These are phyloP conservation scores for Backusella tarrabulga DNA, from an alignment of 192 early-diverging fungal genomes.

Conservation along the genomic window DNA sequence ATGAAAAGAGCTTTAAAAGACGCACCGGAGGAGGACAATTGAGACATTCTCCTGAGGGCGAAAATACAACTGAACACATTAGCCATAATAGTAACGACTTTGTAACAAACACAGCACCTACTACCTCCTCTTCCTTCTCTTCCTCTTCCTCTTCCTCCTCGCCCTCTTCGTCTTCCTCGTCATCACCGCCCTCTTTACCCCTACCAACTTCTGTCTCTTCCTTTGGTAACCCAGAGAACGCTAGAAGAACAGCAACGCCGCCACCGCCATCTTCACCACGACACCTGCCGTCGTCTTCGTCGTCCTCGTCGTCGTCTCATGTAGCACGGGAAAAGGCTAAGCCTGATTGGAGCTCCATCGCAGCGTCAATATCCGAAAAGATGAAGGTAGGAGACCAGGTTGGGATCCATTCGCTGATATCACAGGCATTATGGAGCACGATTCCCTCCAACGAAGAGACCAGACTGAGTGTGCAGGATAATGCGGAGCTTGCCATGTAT, in stretches of 20 bases:
- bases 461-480: not conserved
- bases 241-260: not conserved
- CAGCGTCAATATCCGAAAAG: slow-evolving; percentile 32
- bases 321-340: not conserved
- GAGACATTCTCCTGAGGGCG: not conserved
- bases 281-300: not conserved
- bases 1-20: not conserved
- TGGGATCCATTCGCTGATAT: slow-evolving; percentile 20
- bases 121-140: not conserved
- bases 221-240: not conserved
- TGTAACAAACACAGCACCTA: not conserved
- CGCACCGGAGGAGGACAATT: not conserved
- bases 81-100: not conserved
- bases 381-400: slow-evolving; percentile 20
- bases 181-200: not conserved
- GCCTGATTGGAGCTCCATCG: slow-evolving; percentile 32
- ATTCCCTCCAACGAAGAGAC: not conserved
- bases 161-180: not conserved
- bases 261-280: not conserved
- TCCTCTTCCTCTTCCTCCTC: not conserved
- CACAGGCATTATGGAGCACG: slow-evolving; percentile 11
- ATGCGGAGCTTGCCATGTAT: not conserved
- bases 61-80: not conserved
- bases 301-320: not conserved
- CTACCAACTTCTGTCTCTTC: not conserved